Evolutionary conservation across 2,329 filamentous ascomycete genomes (phyloP).

Genomic region (Scedosporium dehoogii): DNA sequence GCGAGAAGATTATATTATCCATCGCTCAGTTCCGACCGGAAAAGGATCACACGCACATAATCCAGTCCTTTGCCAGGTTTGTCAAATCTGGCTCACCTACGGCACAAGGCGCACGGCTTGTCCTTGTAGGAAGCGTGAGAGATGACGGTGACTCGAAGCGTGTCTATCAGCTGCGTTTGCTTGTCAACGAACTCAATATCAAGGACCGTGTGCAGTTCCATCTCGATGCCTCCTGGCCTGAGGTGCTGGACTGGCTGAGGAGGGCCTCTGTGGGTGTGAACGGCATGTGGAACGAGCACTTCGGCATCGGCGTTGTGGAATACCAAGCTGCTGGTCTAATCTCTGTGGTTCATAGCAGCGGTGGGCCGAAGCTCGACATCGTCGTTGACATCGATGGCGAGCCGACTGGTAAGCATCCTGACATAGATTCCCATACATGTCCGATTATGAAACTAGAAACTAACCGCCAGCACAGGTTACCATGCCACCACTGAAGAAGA

Average conservation of each 20-base stretch:
- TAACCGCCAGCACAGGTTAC: constrained; percentile 49
- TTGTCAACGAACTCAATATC: constrained; percentile 78
- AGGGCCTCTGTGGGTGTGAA: constrained; percentile 81
- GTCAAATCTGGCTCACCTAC: constrained; percentile 43
- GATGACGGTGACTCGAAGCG: constrained; percentile 70
- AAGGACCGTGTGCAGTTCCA: constrained; percentile 80
- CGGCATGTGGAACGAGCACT: constrained; percentile 99
- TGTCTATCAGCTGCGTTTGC: constrained; percentile 79
- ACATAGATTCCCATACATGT: not conserved
- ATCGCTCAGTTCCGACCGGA: constrained; percentile 97
- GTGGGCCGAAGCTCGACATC: constrained; percentile 89
- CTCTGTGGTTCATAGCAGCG: constrained; percentile 84
- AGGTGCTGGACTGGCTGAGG: constrained; percentile 71
- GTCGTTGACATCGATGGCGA: constrained; percentile 70
- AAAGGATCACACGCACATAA: constrained; percentile 85
- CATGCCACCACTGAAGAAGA: constrained; percentile 70
- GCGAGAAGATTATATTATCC: constrained; percentile 71
- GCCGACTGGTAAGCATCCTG: constrained; percentile 53
- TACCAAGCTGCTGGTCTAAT: constrained; percentile 94
- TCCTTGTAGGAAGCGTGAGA: constrained; percentile 87
- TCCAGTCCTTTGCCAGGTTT: constrained; percentile 76
- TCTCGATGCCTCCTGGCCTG: constrained; percentile 80
- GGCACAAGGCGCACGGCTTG: constrained; percentile 51
- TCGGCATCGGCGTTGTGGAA: constrained; percentile 95
- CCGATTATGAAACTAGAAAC: constrained; percentile 1